Base-by-base conservation (phyloP, 345 rosid species). In the Syzygium jambos region DNA sequence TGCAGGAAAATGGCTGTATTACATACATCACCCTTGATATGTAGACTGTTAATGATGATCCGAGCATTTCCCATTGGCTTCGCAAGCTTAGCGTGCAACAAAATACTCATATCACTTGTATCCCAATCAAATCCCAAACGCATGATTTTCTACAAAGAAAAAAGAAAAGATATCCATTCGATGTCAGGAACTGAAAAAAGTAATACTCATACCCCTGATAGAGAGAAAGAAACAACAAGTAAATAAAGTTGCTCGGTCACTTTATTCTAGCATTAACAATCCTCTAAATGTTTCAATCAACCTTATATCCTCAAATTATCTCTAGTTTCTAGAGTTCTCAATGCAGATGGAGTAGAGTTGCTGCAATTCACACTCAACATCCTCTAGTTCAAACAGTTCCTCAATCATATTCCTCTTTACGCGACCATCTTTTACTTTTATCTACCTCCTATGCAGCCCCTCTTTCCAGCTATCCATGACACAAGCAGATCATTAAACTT, bases 1-100 rank as follows among this genome's bases (percentile, higher is more conserved):
- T 4, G 80, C 49, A 34, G 80, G 43, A 10, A 73, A 34, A 34
- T 73, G 80, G 80, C 49, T 17, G 25, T 34, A 34, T 78, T 43
- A 91, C 99, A 61, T 94, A 98, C 99, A 90, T 98, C 99, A 34
- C 99, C 99, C 93, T 95, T 96, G 89, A 98, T 93, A 90, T 93
- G 96, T 87, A 98, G 98, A 92, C 98, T 95, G 92, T 98, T 95
- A 88, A 96, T 91, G 87, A 98, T 93, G 86, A 98, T 96, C 88
- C 96, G 89, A 88, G 99, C 99, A 87, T 97, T 95, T 80, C 99
- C 96, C 83, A 96, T 93, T 38, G 98, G 98, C 92, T 89, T 96
- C 78, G 98, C 98, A 89, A 98, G 87, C 93, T 96, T 98, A 49
- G 97, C 98, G 51, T 91, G 94, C 92, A 98, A 88, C 95, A 98